Evolutionary conservation across 129 eudicot genomes (phyloP).

Genomic region (Oenanthe sinensis): DNA sequence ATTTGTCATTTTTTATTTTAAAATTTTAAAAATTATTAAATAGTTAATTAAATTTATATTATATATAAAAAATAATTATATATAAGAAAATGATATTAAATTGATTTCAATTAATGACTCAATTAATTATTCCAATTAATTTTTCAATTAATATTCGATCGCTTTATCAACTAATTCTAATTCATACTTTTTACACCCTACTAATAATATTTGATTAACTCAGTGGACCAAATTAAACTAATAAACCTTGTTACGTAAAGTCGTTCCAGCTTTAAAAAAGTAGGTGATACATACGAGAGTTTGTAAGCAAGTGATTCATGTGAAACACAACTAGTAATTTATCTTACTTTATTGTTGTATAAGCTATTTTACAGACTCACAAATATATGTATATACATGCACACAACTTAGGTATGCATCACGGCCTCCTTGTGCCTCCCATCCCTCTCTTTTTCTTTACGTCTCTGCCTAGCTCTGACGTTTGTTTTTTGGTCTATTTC

Average conservation of each 20-base stretch:
- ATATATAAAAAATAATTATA: no score
- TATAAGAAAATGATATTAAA: no score
- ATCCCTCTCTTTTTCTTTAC: background rate
- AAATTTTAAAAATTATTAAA: no score
- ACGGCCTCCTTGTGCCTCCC: conserved; percentile 9
- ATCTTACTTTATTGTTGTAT: background rate
- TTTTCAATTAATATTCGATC: no score
- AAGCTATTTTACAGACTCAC: no score
- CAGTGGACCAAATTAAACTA: background rate
- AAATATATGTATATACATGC: background rate
- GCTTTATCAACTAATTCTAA: no score
- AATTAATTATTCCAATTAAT: no score
- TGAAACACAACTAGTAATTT: background rate
- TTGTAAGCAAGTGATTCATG: conserved; percentile 12
- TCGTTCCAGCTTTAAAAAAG: background rate
- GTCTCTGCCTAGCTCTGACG: background rate
- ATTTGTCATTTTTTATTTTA: no score
- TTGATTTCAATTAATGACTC: no score
- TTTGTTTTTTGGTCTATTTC: background rate
- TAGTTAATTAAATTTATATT: no score
- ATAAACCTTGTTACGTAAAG: background rate
- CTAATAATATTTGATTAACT: background rate
- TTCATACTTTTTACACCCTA: no score
- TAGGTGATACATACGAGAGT: background rate
- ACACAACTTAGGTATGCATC: background rate